Conservation (phyloP, 768 basidiomycete species). For the Mycena olivaceomarginata region DNA sequence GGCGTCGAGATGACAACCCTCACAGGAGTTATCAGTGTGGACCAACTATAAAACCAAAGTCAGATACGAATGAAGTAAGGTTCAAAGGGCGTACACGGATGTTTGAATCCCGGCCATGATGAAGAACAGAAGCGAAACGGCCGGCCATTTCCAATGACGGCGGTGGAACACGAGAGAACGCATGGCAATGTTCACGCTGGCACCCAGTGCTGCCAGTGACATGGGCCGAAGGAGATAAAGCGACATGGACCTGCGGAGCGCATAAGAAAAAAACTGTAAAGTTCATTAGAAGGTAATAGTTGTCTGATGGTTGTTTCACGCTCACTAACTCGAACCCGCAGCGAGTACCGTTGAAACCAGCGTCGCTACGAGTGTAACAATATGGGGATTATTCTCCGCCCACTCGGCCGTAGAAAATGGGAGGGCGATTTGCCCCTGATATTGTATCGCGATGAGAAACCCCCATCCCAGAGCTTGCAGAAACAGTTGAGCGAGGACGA, state of each 20-base stretch:
- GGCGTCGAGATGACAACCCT: constrained; percentile 18
- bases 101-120: constrained; percentile 33
- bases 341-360: constrained; percentile 19
- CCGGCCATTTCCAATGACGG: constrained; percentile 30
- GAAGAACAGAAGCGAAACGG: constrained; percentile 10
- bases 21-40: constrained; percentile 22
- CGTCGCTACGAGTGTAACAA: constrained; percentile 16
- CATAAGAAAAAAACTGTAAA: constrained; percentile 26
- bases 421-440: constrained; percentile 14
- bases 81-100: constrained; percentile 13
- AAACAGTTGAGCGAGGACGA: constrained; percentile 24
- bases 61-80: not conserved
- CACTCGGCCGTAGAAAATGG: constrained; percentile 4
- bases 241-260: constrained; percentile 16
- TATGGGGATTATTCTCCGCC: constrained; percentile 12
- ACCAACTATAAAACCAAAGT: constrained; percentile 9
- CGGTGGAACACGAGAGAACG: constrained; percentile 24
- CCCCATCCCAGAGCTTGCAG: constrained; percentile 27
- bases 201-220: constrained; percentile 21
- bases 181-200: constrained; percentile 26
- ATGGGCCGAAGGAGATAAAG: constrained; percentile 29
- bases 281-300: not conserved
- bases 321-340: constrained; percentile 23
- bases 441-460: constrained; percentile 16
- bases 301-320: not conserved